phyloP scores from a whole-genome alignment of 306 rosid genomes.

The Crotalaria pallida region DNA sequence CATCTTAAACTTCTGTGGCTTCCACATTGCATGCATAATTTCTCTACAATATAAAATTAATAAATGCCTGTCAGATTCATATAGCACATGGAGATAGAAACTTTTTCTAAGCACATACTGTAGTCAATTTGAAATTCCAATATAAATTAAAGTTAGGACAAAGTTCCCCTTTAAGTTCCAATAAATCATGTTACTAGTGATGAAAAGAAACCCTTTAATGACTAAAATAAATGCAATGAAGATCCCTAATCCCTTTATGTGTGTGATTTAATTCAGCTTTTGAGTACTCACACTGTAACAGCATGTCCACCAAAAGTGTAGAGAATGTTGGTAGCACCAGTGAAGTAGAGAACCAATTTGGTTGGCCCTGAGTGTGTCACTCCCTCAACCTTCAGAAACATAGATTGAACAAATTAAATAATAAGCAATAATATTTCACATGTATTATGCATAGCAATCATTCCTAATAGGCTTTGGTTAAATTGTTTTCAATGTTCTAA shows the following conservation, averaged over 20 bases:
- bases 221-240: neutral
- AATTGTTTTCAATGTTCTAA: neutral
- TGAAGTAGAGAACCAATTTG: slow-evolving; percentile 85
- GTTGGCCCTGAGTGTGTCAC: slow-evolving; percentile 95
- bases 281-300: slow-evolving; percentile 76
- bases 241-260: too few relatives aligned
- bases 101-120: neutral
- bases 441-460: neutral
- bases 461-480: neutral
- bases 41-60: slow-evolving; percentile 46
- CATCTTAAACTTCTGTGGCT: slow-evolving; percentile 91
- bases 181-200: neutral
- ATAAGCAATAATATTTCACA: neutral
- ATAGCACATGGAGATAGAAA: neutral
- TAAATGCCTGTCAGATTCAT: slow-evolving; percentile 8
- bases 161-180: neutral
- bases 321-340: slow-evolving; percentile 98
- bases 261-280: slow-evolving; percentile 2
- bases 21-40: slow-evolving; percentile 99
- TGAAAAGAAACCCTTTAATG: neutral
- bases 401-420: neutral
- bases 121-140: neutral
- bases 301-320: slow-evolving; percentile 99
- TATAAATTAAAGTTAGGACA: neutral
- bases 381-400: slow-evolving; percentile 58